A percentile compares a stretch with the other conserved stretches of the same genome.
These are phyloP conservation scores for Yamadazyma diddensiae DNA, from an alignment of 1,139 yeast genomes.

Conservation along the genomic window DNA sequence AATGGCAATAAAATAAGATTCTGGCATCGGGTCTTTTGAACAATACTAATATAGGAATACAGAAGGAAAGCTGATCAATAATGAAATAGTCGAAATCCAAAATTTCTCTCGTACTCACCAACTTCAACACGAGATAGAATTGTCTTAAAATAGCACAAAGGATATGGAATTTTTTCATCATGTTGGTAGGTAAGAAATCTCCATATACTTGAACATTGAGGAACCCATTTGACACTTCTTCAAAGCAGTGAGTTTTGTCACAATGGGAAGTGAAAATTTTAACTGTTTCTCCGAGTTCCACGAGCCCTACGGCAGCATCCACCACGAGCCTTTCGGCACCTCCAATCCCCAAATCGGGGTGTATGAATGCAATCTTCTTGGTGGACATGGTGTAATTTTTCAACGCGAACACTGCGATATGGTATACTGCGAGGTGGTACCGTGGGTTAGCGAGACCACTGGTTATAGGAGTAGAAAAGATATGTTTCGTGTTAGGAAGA, in stretches of 20 bases:
- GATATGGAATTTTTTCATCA: conserved; percentile 68
- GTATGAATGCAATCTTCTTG: conserved; percentile 68
- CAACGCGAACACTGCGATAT: too few relatives aligned
- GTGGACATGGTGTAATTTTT: background rate
- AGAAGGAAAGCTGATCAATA: conserved; percentile 85
- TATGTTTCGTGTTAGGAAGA: too few relatives aligned
- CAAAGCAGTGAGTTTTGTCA: conserved; percentile 82
- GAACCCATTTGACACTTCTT: conserved; percentile 63
- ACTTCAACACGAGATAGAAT: conserved; percentile 52
- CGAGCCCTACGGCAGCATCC: conserved; percentile 89
- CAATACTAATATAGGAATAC: conserved; percentile 69
- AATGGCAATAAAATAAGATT: conserved; percentile 87
- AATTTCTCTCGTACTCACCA: conserved; percentile 51
- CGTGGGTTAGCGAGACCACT: too few relatives aligned
- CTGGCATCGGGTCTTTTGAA: conserved; percentile 41
- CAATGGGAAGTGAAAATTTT: conserved; percentile 86
- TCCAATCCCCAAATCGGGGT: conserved; percentile 94
- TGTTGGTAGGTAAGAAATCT: conserved; percentile 71
- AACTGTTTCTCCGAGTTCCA: conserved; percentile 63
- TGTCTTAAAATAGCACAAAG: conserved; percentile 85
- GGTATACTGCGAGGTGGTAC: too few relatives aligned
- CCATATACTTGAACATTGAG: conserved; percentile 74
- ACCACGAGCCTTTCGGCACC: conserved; percentile 97
- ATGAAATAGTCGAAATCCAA: conserved; percentile 64
- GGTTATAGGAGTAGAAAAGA: too few relatives aligned